A percentile compares a stretch with the other conserved stretches of the same genome.
phyloP scores from a whole-genome alignment of 2,329 filamentous ascomycete species.

The Aspergillus eucalypticola region DNA sequence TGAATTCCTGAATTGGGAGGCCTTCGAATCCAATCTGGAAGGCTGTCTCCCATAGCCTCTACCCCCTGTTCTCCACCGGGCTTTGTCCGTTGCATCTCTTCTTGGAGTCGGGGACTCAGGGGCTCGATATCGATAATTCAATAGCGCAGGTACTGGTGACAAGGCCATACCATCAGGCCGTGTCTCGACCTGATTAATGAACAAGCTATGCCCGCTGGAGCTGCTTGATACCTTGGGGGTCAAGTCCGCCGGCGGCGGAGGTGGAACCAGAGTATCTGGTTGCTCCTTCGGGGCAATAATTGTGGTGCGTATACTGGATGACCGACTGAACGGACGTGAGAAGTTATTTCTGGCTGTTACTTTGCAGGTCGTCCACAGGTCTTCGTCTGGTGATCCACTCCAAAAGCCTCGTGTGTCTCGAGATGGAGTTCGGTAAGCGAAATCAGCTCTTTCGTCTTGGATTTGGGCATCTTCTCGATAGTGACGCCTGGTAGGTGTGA shows the following conservation, averaged over 20 bases:
- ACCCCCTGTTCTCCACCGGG: conserved; percentile 23
- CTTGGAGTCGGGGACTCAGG: conserved; percentile 37
- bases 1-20: conserved; percentile 30
- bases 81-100: conserved; percentile 14
- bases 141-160: conserved; percentile 28
- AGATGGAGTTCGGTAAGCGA: conserved; percentile 1
- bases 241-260: conserved; percentile 7
- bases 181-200: conserved; percentile 3
- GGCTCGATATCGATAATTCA: conserved; percentile 22
- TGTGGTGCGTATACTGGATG: conserved; percentile 32
- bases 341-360: conserved; percentile 33
- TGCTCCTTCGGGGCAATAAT: conserved; percentile 16
- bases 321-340: conserved; percentile 39
- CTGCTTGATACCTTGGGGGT: conserved; percentile 2
- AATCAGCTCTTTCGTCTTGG: conserved; percentile 28
- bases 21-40: conserved; percentile 24
- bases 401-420: neutral
- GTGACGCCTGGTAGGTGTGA: conserved; percentile 33
- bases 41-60: conserved; percentile 28
- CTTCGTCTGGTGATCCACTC: neutral
- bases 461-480: conserved; percentile 43
- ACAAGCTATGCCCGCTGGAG: neutral
- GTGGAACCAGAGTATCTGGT: neutral
- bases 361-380: conserved; percentile 6
- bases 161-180: conserved; percentile 5